phyloP scores from a whole-genome alignment of 148 eudicot genomes.

The Amaranthus palmeri region DNA sequence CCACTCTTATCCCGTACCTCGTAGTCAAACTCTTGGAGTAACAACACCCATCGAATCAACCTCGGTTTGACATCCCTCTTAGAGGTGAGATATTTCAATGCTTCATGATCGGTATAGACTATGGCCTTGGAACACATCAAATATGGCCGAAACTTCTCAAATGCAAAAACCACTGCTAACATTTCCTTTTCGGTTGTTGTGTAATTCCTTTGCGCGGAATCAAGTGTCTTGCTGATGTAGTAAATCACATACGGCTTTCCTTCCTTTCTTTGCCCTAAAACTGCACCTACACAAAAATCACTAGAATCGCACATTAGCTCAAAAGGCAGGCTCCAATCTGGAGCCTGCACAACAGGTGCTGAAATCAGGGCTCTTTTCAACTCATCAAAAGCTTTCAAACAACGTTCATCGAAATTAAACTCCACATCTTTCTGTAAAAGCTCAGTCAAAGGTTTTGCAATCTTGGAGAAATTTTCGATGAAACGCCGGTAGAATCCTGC shows the following conservation, averaged over 20 bases:
- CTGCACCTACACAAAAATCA: not conserved
- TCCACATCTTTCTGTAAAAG: no score
- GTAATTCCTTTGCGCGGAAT: no score
- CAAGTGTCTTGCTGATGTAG: not conserved
- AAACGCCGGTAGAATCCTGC: no score
- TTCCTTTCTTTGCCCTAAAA: not conserved
- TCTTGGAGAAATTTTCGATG: no score
- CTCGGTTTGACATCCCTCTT: no score
- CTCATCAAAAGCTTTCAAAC: not conserved
- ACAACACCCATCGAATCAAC: no score
- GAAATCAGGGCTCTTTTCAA: not conserved
- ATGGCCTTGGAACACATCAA: not conserved
- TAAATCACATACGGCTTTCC: not conserved
- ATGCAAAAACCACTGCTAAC: not conserved
- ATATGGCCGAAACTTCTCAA: no score
- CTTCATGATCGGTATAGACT: not conserved
- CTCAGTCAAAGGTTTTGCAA: no score
- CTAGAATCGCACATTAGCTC: not conserved
- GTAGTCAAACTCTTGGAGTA: no score
- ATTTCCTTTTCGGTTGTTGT: not conserved
- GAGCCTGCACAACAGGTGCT: not conserved
- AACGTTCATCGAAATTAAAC: no score
- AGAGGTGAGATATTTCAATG: not conserved
- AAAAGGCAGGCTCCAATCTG: not conserved
- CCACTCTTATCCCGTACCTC: no score